phyloP scores from a whole-genome alignment of 2,329 filamentous ascomycete genomes.

The Fusarium nisikadoi region DNA sequence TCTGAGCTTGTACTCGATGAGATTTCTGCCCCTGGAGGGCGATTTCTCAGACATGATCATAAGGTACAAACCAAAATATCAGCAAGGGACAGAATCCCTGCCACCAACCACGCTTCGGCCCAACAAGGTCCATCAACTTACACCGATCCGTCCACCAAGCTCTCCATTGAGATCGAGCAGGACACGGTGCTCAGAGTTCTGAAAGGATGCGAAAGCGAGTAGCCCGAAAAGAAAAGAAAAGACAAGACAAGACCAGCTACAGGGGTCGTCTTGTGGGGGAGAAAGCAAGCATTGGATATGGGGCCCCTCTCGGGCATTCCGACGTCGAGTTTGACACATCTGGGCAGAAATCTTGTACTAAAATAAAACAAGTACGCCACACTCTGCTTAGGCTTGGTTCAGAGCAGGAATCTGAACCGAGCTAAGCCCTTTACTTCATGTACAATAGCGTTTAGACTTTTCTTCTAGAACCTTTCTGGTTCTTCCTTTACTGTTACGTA shows the following conservation, averaged over 20 bases:
- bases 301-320: constrained; percentile 1
- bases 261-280: background rate
- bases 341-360: constrained; percentile 3
- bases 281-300: background rate
- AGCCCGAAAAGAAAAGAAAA: too few species aligned
- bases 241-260: background rate
- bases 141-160: constrained; percentile 18
- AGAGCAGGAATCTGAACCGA: constrained; percentile 1
- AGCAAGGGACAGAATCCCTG: background rate
- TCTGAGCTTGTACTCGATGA: constrained; percentile 13
- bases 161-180: constrained; percentile 29
- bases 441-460: constrained; percentile 21
- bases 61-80: constrained; percentile 36
- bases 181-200: constrained; percentile 3
- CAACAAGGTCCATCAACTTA: background rate
- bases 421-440: constrained; percentile 14
- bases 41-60: constrained; percentile 54
- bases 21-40: constrained; percentile 49
- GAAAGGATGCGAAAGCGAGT: background rate
- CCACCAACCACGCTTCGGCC: background rate
- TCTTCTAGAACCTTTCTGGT: constrained; percentile 7
- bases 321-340: background rate
- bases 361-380: constrained; percentile 15
- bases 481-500: background rate
- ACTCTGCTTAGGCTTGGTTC: background rate